phyloP scores from a whole-genome alignment of 345 rosid species.

The Rubroshorea leprosula region DNA sequence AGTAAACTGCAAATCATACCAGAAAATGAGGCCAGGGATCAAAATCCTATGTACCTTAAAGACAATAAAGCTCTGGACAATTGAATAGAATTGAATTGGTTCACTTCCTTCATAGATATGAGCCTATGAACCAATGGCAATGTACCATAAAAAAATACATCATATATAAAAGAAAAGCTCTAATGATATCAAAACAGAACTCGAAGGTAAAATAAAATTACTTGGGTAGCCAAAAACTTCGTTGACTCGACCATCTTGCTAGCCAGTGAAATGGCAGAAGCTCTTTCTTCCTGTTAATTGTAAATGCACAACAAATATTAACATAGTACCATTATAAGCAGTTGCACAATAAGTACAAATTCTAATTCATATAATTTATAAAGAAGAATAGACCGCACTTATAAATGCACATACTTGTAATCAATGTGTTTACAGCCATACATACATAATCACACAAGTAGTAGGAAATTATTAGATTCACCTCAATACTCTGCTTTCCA shows the following conservation, averaged over 20 bases:
- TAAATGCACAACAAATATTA: not conserved
- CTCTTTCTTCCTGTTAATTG: conserved; percentile 75
- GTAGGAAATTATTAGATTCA: conserved; percentile 26
- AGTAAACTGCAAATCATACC: not conserved
- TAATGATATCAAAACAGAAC: conserved; percentile 4
- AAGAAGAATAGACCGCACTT: not conserved
- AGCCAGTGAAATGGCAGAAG: conserved; percentile 69
- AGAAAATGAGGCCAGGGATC: conserved; percentile 10
- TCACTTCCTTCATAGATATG: conserved; percentile 89
- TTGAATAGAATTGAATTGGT: conserved; percentile 79
- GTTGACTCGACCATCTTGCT: conserved; percentile 84
- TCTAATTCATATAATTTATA: too few relatives aligned
- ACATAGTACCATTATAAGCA: not conserved
- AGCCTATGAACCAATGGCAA: conserved; percentile 44
- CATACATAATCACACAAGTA: not conserved
- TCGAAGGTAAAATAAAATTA: conserved; percentile 27
- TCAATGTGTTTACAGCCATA: not conserved
- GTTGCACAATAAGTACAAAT: not conserved
- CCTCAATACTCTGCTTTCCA: conserved; percentile 93
- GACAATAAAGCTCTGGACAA: conserved; percentile 83
- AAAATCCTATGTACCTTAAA: conserved; percentile 80
- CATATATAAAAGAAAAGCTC: conserved; percentile 1
- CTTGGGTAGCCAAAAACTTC: conserved; percentile 82
- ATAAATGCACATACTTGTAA: not conserved
- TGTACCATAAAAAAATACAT: conserved; percentile 15